These are phyloP conservation scores for Penicillium steckii DNA, from an alignment of 495 filamentous ascomycete species.

Conservation along the genomic window DNA sequence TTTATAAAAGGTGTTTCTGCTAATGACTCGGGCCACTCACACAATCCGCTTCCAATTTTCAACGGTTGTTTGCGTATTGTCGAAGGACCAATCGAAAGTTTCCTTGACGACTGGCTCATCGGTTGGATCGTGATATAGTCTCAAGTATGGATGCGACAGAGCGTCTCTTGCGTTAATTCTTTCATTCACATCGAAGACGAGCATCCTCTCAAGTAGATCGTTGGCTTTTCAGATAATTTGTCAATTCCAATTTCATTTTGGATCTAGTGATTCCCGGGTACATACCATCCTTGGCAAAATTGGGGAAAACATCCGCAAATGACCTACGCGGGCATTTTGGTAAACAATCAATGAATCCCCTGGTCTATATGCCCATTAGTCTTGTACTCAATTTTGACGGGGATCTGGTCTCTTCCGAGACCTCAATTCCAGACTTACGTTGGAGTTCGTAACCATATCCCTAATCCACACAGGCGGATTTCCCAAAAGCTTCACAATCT, in stretches of 20 bases:
- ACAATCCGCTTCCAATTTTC: conserved; percentile 7
- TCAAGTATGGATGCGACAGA: conserved; percentile 78
- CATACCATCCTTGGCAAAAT: neutral
- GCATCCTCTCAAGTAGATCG: conserved; percentile 85
- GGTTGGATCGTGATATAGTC: conserved; percentile 88
- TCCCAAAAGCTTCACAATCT: conserved; percentile 88
- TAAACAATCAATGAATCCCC: conserved; percentile 1
- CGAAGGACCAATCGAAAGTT: conserved; percentile 1
- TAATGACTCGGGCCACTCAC: too few species aligned
- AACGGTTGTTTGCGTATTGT: neutral
- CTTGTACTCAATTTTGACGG: neutral
- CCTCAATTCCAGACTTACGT: conserved; percentile 4
- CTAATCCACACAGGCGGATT: conserved; percentile 67
- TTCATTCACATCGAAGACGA: conserved; percentile 86
- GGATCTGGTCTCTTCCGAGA: neutral
- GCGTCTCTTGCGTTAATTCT: conserved; percentile 74
- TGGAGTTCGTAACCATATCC: conserved; percentile 8
- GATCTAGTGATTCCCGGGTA: neutral
- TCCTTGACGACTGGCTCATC: conserved; percentile 74
- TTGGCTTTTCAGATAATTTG: conserved; percentile 55
- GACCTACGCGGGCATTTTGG: neutral
- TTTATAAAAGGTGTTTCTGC: too few species aligned
- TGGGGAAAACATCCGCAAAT: neutral
- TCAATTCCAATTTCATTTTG: neutral
- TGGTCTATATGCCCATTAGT: neutral